These are phyloP conservation scores for Aspergillus latus DNA, from an alignment of 2,329 filamentous ascomycete genomes.

Conservation along the genomic window DNA sequence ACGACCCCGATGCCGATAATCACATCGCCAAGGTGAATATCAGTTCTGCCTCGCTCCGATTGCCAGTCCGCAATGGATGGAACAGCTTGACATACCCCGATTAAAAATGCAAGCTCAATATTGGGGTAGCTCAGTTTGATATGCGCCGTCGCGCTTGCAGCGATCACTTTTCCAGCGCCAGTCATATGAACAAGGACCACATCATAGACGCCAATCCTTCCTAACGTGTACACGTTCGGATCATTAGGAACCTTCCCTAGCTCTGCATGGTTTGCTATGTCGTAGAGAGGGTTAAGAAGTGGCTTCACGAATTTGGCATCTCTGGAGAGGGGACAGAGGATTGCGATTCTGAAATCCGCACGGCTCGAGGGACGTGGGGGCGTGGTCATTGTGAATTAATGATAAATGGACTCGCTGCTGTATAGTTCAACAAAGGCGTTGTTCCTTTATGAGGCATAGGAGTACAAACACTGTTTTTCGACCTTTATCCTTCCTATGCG, in stretches of 20 bases:
- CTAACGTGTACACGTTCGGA: slow-evolving; percentile 3
- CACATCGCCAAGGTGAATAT: slow-evolving; percentile 22
- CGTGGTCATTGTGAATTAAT: too few relatives aligned
- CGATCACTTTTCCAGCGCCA: background rate
- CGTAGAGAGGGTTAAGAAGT: background rate
- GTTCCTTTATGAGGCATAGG: too few relatives aligned
- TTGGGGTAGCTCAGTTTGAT: background rate
- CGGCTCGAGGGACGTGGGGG: background rate
- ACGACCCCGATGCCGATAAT: slow-evolving; percentile 26
- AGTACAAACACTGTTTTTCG: too few relatives aligned
- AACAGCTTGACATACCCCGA: slow-evolving; percentile 9
- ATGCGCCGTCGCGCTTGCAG: background rate
- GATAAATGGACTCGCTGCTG: too few relatives aligned
- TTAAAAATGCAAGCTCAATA: slow-evolving; percentile 6
- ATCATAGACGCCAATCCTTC: background rate
- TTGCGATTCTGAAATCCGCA: background rate
- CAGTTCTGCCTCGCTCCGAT: background rate
- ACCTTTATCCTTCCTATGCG: too few relatives aligned
- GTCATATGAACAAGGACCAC: slow-evolving; percentile 4
- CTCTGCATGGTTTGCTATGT: background rate
- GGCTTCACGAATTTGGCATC: background rate
- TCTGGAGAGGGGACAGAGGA: background rate
- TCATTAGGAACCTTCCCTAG: background rate
- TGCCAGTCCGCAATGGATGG: background rate
- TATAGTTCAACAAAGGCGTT: too few relatives aligned